phyloP scores from a whole-genome alignment of 2,329 filamentous ascomycete genomes.

The Scolecobasidium constrictum region DNA sequence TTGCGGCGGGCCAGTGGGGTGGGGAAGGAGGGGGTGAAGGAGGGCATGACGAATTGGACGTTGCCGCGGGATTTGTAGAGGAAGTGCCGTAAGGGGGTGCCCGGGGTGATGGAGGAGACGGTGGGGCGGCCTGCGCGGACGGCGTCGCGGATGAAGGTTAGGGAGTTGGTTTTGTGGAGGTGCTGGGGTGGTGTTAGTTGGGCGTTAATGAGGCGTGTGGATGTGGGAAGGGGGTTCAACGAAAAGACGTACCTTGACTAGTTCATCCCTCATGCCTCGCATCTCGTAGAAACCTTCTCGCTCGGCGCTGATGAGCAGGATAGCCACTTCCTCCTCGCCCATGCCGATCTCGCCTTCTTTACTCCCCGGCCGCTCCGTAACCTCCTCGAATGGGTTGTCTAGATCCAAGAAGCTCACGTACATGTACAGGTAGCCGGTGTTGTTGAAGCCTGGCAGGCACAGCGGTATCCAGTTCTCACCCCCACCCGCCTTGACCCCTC shows the following conservation, averaged over 20 bases:
- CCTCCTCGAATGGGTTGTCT: conserved; percentile 34
- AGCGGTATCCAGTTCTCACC: conserved; percentile 97
- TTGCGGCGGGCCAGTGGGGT: conserved; percentile 49
- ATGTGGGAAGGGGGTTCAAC: too few species aligned
- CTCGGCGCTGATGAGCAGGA: conserved; percentile 84
- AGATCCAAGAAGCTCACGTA: conserved; percentile 90
- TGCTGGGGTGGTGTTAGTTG: conserved; percentile 37
- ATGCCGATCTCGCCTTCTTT: conserved; percentile 22
- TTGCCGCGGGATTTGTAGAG: conserved; percentile 91
- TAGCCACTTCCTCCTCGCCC: conserved; percentile 66
- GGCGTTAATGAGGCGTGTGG: background rate
- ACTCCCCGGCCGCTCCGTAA: conserved; percentile 27
- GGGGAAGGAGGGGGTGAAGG: conserved; percentile 59
- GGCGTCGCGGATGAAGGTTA: conserved; percentile 63
- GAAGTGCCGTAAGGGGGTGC: conserved; percentile 77
- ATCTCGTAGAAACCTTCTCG: conserved; percentile 91
- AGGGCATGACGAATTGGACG: conserved; percentile 91
- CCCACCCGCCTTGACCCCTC: conserved; percentile 79
- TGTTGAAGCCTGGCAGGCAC: conserved; percentile 94
- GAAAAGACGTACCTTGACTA: conserved; percentile 40
- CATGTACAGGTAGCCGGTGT: conserved; percentile 94
- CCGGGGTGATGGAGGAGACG: conserved; percentile 66
- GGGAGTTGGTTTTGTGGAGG: conserved; percentile 63
- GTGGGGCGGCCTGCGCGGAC: conserved; percentile 59
- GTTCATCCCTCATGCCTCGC: conserved; percentile 55